Percentiles rank a stretch among this genome's conserved stretches.
These are phyloP conservation scores for Didymella exigua DNA, from an alignment of 2,329 filamentous ascomycete genomes.

Conservation along the genomic window DNA sequence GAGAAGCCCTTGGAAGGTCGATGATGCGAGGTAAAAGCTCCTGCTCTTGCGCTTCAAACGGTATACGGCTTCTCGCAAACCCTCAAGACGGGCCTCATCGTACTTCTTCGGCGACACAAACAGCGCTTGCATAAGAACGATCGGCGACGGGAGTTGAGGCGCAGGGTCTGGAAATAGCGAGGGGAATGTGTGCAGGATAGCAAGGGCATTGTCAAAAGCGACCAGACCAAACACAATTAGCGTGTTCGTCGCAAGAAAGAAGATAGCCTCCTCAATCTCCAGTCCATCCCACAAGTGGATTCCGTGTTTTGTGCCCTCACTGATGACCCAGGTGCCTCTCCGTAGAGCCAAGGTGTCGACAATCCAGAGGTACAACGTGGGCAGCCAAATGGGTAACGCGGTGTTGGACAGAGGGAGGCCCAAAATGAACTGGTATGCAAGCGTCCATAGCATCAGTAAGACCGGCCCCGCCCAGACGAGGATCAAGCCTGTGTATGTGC, in stretches of 20 bases:
- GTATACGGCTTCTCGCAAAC: conserved; percentile 63
- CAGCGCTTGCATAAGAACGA: conserved; percentile 60
- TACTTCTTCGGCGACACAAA: conserved; percentile 57
- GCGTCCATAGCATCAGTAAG: conserved; percentile 65
- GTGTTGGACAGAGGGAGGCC: conserved; percentile 64
- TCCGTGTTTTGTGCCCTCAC: conserved; percentile 69
- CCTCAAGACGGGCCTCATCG: conserved; percentile 62
- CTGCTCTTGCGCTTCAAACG: conserved; percentile 69
- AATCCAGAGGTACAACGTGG: conserved; percentile 73
- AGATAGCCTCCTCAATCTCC: conserved; percentile 75
- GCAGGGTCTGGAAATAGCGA: conserved; percentile 58
- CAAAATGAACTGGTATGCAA: conserved; percentile 69
- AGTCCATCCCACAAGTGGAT: conserved; percentile 67
- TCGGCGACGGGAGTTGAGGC: conserved; percentile 56
- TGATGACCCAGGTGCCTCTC: conserved; percentile 74
- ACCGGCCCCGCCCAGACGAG: conserved; percentile 72
- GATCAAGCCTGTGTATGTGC: conserved; percentile 73
- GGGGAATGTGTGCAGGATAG: conserved; percentile 68
- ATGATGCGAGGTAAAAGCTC: conserved; percentile 75
- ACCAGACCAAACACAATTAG: conserved; percentile 72
- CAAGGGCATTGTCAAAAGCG: conserved; percentile 71
- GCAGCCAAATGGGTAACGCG: conserved; percentile 63
- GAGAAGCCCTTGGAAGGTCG: conserved; percentile 69
- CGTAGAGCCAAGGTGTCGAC: conserved; percentile 72
- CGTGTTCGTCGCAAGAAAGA: conserved; percentile 73